Evolutionary conservation across 2,329 filamentous ascomycete genomes (phyloP), one percentile per base, ranked within the genome.

Genomic region (Ophiostoma angusticollis): DNA sequence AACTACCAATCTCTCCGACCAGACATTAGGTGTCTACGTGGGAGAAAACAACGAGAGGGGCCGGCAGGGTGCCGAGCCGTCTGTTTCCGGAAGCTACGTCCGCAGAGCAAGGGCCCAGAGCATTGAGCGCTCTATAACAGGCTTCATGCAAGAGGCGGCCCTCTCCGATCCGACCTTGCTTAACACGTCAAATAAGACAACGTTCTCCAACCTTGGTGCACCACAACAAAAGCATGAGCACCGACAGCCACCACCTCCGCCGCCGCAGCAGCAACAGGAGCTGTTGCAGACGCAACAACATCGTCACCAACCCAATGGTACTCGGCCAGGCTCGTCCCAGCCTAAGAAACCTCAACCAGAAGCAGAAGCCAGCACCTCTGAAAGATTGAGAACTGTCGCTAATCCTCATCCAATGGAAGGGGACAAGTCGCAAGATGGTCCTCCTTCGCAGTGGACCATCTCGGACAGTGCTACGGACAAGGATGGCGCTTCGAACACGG

Each of bases 91-190:
- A 5, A 46, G 50, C 14, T 55, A 56, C 31, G 52, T 55, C 4
- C 42, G 37, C 7, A 40, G 48, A 17, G 46, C 50, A 17, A 45
- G 54, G 27, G 48, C 49, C 1, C 53, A 52, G 43, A 56, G 50
- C 31, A 46, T 49, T 1, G 53, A 55, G 27, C 46, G 49, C 5
- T 52, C 52, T 3, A 45, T 56, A 29, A 47, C 45, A 8, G 49
- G 48, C 1, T 45, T 54, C 12, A 47, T 47, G 19, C 52, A 54
- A 16, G 51, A 55, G 31, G 37, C 37, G 2, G 39, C 36, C 0
- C 32, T 43, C 2, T 37, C 33, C 17, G 21, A 37, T 8, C 34
- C 37, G 4, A 36, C 30, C 9, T 19, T 27, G 22, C 19, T 31
- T 7, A 37, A 31, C 24, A 12, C 19, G 9, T 21, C 35, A 11